A percentile compares a stretch with the other conserved stretches of the same genome.
Evolutionary conservation across 441 rosid genomes (phyloP).

Genomic region (Capsella rubella): DNA sequence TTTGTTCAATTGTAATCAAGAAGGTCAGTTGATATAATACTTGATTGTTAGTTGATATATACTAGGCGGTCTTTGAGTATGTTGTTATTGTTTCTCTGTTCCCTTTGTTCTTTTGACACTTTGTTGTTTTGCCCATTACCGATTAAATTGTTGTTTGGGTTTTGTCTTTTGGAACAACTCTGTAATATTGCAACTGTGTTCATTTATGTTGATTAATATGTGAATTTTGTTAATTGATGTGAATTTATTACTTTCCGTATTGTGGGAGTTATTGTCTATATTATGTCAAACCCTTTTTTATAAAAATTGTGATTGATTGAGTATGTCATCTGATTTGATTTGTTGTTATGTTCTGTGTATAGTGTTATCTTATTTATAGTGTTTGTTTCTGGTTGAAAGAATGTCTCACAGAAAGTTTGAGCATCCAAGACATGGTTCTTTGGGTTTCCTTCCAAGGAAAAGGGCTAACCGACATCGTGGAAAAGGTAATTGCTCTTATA

Average conservation of each 20-base stretch:
- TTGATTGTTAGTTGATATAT: no score
- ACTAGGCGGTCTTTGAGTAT: no score
- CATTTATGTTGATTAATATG: background rate
- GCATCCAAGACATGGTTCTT: constrained; percentile 70
- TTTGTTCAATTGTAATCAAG: background rate
- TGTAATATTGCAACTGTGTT: background rate
- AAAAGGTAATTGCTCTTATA: constrained; percentile 48
- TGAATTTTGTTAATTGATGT: no score
- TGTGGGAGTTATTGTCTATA: background rate
- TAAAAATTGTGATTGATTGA: background rate
- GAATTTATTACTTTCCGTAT: background rate
- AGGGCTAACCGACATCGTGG: constrained; percentile 63
- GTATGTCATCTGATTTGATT: background rate
- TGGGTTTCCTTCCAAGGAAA: constrained; percentile 74
- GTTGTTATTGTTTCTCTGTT: no score
- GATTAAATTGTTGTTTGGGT: no score
- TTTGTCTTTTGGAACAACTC: background rate
- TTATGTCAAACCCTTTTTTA: background rate
- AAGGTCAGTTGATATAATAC: background rate
- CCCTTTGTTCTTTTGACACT: no score
- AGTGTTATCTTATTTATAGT: constrained; percentile 5
- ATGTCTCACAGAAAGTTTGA: constrained; percentile 81
- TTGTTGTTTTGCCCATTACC: no score
- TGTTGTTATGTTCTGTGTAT: background rate
- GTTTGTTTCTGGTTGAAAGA: constrained; percentile 7